Evolutionary conservation across 345 rosid species (phyloP).

Genomic region (Linum tenue): DNA sequence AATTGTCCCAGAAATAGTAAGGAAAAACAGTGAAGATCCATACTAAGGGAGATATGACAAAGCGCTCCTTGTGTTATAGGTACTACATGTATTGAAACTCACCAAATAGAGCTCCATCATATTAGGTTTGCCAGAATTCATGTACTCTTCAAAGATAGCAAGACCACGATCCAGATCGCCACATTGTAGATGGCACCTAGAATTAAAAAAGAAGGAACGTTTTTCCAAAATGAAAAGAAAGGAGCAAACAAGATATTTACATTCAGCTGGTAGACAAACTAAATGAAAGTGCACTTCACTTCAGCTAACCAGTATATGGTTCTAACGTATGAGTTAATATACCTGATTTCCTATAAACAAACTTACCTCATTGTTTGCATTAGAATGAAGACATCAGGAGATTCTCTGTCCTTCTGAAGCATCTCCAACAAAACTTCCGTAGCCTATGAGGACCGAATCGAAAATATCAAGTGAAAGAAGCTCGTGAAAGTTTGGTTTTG

Average conservation of each 20-base stretch:
- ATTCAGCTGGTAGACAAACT: too few relatives aligned
- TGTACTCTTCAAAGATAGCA: constrained; percentile 48
- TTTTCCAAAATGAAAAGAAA: neutral
- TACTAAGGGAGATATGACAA: neutral
- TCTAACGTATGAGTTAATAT: neutral
- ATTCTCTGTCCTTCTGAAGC: constrained; percentile 60
- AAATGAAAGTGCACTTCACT: too few relatives aligned
- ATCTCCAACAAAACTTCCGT: constrained; percentile 63
- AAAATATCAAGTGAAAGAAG: constrained; percentile 3
- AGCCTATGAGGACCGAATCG: constrained; percentile 36
- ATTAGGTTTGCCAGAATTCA: constrained; percentile 41
- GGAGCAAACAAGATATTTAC: too few relatives aligned
- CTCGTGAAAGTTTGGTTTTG: neutral
- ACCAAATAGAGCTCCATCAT: constrained; percentile 57
- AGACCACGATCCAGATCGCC: constrained; percentile 68
- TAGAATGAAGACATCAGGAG: constrained; percentile 53
- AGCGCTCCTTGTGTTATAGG: neutral
- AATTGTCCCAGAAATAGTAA: too few relatives aligned
- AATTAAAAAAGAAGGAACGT: constrained; percentile 4
- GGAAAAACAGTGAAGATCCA: neutral
- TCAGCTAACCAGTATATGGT: neutral
- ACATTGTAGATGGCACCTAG: constrained; percentile 69
- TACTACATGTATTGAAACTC: constrained; percentile 17
- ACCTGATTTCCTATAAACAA: neutral
- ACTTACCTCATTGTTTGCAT: constrained; percentile 64